Percentiles rank a stretch among this genome's conserved stretches.
Conservation (phyloP, 495 filamentous ascomycete species). For the Pyrenula massariospora region DNA sequence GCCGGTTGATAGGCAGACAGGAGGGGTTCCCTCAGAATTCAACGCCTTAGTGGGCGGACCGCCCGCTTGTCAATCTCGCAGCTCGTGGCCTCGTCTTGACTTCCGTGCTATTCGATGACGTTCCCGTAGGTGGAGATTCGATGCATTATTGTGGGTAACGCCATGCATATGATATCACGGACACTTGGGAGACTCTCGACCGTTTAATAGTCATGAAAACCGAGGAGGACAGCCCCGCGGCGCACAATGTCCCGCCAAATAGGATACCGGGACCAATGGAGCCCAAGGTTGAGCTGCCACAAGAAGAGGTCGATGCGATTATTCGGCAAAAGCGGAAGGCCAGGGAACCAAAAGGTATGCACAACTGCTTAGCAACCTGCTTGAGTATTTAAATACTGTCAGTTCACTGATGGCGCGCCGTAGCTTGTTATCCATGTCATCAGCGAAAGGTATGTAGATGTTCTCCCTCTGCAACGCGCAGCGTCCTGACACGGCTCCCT, state of each 20-base stretch:
- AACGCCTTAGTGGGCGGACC: no score
- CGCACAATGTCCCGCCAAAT: not conserved
- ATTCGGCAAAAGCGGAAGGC: constrained; percentile 37
- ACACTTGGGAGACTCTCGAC: not conserved
- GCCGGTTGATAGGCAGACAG: no score
- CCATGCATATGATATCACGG: no score
- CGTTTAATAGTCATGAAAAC: not conserved
- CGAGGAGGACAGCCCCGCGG: not conserved
- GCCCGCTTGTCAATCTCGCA: no score
- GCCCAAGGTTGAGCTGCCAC: constrained; percentile 21
- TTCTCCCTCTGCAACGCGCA: no score
- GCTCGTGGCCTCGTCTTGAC: no score
- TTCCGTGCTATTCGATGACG: no score
- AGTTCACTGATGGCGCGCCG: constrained; percentile 24
- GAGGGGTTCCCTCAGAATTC: no score
- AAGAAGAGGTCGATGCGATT: constrained; percentile 36
- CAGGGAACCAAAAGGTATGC: constrained; percentile 24
- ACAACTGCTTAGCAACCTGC: not conserved
- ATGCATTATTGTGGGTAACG: no score
- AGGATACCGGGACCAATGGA: not conserved
- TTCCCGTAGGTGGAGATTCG: no score
- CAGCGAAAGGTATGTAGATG: constrained; percentile 45
- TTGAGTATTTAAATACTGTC: not conserved
- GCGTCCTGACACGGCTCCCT: no score
- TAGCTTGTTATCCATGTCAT: constrained; percentile 61